Base-by-base conservation (phyloP, 495 filamentous ascomycete species). In the Penicillium mononematosum region DNA sequence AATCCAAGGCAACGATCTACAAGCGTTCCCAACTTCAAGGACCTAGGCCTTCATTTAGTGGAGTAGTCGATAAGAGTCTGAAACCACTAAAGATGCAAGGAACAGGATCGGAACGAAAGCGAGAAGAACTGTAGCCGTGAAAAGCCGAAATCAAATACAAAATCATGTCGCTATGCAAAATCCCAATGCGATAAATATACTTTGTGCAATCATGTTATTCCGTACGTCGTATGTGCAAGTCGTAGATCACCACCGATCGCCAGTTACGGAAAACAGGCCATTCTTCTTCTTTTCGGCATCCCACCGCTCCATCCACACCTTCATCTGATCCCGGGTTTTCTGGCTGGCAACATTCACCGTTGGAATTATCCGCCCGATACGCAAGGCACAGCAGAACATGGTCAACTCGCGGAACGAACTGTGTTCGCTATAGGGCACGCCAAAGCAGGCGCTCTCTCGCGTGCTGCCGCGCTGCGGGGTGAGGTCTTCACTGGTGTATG, bases 351-450 rank as follows among this genome's bases (percentile, higher is more conserved):
- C 88, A 71, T 98, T 97, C 0, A 98, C 94, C 5, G 94, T 98
- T 3, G 94, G 94, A 17, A 98, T 86, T 4, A 98, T 81, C 72
- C 85, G 87, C 50, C 91, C 91, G 55, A 98, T 93, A 47, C 89
- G 73, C 71, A 98, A 69, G 51, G 85, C 85, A 74, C 92, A 94
- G 59, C 90, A 86, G 64, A 98, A 98, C 83, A 96, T 86, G 3
- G 90, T 91, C 69, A 98, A 70, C 78, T 98, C 94, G 20, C 94
- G 77, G 66, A 98, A 98, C 43, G 86, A 91, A 69, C 89, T 93
- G 63, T 98, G 94, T 74, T 98, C 94, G 50, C 86, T 90, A 66
- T 98, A 98, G 41, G 94, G 94, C 22, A 98, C 94, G 12, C 88
- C 91, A 59, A 90, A 96, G 63, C 90, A 95, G 56, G 84, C 85